Percentiles rank a stretch among this genome's conserved stretches.
Evolutionary conservation across 176 grass and related monocot genomes (phyloP).

Genomic region (Ensete ventricosum): DNA sequence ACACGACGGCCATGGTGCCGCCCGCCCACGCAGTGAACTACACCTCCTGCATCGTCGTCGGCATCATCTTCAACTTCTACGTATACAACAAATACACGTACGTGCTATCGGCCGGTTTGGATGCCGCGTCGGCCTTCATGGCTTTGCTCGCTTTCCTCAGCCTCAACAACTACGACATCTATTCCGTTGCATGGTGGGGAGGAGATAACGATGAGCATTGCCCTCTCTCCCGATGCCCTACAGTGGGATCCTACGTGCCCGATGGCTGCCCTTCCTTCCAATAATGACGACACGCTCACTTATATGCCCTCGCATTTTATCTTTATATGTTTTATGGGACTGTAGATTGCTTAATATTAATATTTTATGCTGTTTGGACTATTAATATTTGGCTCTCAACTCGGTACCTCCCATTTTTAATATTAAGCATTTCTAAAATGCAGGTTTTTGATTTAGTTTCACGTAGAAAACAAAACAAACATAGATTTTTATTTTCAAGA

Average conservation of each 20-base stretch:
- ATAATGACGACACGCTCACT: background rate
- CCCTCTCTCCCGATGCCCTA: background rate
- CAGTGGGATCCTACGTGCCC: background rate
- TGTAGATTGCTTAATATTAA: background rate
- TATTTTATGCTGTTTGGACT: too few species aligned
- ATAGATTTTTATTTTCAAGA: too few species aligned
- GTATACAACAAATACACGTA: conserved; percentile 24
- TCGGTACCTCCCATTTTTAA: too few species aligned
- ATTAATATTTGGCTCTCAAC: too few species aligned
- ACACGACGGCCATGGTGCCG: conserved; percentile 39
- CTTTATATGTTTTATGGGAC: background rate
- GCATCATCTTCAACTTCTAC: conserved; percentile 43
- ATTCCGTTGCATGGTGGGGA: conserved; percentile 5
- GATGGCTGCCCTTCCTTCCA: background rate
- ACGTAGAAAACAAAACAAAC: too few species aligned
- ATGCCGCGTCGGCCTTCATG: conserved; percentile 3
- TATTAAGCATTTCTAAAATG: too few species aligned
- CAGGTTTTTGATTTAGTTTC: too few species aligned
- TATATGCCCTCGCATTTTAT: background rate
- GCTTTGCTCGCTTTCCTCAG: background rate
- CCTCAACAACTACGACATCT: background rate
- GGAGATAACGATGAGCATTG: background rate
- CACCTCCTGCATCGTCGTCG: conserved; percentile 52
- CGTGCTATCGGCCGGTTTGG: conserved; percentile 9
- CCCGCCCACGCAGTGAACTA: conserved; percentile 68